Conservation (phyloP, 139 green algal species). For the Diplosphaera chodatii region DNA sequence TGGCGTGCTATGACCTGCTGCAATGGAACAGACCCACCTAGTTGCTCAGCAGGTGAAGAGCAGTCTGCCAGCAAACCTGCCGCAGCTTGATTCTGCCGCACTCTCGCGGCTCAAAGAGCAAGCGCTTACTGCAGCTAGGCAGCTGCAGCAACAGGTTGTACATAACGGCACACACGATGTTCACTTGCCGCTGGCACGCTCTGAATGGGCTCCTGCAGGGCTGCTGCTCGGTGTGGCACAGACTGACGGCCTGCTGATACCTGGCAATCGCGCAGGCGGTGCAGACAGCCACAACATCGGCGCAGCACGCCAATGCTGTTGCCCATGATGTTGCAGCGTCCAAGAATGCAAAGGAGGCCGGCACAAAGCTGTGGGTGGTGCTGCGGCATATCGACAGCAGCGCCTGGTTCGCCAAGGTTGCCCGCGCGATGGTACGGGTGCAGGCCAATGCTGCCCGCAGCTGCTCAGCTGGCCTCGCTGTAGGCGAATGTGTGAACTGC, state of each 20-base stretch:
- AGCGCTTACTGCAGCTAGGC: neutral
- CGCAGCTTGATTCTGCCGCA: conserved; percentile 4
- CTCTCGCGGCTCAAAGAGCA: conserved; percentile 4
- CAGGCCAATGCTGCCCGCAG: too few species aligned
- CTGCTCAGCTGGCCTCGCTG: too few species aligned
- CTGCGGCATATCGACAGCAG: neutral
- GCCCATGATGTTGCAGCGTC: conserved; percentile 2
- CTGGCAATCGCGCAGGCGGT: too few species aligned
- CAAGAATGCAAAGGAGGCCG: conserved; percentile 5
- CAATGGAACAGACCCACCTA: neutral
- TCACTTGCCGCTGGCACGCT: too few species aligned
- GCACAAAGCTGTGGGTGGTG: conserved; percentile 2
- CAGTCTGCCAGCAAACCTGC: neutral
- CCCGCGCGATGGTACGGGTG: neutral
- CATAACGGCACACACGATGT: too few species aligned
- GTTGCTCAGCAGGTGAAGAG: neutral
- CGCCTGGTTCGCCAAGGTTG: neutral
- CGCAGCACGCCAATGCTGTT: neutral
- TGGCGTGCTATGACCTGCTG: too few species aligned
- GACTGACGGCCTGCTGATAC: too few species aligned
- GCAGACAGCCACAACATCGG: neutral
- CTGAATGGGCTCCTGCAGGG: too few species aligned
- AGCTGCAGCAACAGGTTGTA: conserved; percentile 13
- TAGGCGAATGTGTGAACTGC: too few species aligned
- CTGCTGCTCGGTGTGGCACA: too few species aligned